phyloP scores from a whole-genome alignment of 257 asterid species.

The Linderniella brevidens region DNA sequence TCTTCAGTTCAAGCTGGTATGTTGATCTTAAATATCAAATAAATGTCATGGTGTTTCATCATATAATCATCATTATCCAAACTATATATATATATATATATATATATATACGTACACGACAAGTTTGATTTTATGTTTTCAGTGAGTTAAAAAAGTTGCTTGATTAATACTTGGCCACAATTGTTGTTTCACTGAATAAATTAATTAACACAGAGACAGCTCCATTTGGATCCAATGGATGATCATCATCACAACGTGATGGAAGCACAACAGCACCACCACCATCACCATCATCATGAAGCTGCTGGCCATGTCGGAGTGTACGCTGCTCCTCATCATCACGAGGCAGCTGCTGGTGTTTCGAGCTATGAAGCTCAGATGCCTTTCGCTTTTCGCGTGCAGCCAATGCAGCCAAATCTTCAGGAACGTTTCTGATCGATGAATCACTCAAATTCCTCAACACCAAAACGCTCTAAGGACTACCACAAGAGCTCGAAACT shows the following conservation, averaged over 20 bases:
- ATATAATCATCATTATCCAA: no score
- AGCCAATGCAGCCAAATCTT: slow-evolving; percentile 71
- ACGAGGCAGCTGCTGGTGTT: background rate
- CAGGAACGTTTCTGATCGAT: slow-evolving; percentile 41
- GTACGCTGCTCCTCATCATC: no score
- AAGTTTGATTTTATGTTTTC: background rate
- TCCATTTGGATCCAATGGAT: slow-evolving; percentile 46
- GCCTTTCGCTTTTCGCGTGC: slow-evolving; percentile 57
- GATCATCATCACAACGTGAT: slow-evolving; percentile 20
- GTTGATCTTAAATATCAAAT: background rate
- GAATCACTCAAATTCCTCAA: background rate
- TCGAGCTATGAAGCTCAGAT: slow-evolving; percentile 35
- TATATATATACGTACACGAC: background rate
- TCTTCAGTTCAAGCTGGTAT: slow-evolving; percentile 48
- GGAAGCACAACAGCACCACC: slow-evolving; percentile 17
- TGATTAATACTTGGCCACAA: no score
- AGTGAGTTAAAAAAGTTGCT: no score
- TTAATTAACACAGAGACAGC: slow-evolving; percentile 28
- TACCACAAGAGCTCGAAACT: no score
- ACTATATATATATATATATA: no score
- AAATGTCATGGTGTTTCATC: background rate
- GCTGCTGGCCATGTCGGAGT: no score
- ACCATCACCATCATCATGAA: no score
- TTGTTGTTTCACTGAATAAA: background rate
- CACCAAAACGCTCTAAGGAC: no score